Percentiles rank a stretch among this genome's conserved stretches.
Evolutionary conservation across 495 filamentous ascomycete genomes (phyloP).

Genomic region (Tuber borchii): DNA sequence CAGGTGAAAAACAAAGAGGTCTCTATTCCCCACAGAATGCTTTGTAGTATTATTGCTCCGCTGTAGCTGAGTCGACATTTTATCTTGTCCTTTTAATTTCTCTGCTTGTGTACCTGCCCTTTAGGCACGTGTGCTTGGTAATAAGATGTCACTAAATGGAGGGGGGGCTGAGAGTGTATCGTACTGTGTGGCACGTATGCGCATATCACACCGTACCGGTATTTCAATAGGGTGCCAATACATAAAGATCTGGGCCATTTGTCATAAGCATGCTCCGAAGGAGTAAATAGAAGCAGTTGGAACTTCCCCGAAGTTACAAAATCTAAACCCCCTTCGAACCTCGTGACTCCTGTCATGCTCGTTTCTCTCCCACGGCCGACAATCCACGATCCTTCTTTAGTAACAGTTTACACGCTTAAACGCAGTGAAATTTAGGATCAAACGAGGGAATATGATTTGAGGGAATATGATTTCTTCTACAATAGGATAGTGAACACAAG

Average conservation of each 20-base stretch:
- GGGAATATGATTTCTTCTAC: neutral
- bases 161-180: neutral
- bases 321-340: neutral
- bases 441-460: neutral
- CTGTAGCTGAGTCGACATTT: neutral
- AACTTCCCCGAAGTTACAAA: neutral
- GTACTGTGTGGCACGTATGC: neutral
- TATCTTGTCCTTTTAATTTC: slow-evolving; percentile 2
- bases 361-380: neutral
- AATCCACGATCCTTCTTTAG: neutral
- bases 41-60: neutral
- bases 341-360: neutral
- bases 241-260: neutral
- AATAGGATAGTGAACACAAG: neutral
- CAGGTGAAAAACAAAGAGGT: neutral
- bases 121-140: neutral
- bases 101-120: neutral
- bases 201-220: neutral
- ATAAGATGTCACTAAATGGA: neutral
- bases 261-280: neutral
- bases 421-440: neutral
- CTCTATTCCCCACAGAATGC: neutral
- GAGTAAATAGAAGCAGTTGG: neutral
- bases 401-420: neutral
- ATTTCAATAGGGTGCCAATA: neutral